Evolutionary conservation across 2,329 filamentous ascomycete species (phyloP).

Genomic region (Phyllosticta paracitricarpa): DNA sequence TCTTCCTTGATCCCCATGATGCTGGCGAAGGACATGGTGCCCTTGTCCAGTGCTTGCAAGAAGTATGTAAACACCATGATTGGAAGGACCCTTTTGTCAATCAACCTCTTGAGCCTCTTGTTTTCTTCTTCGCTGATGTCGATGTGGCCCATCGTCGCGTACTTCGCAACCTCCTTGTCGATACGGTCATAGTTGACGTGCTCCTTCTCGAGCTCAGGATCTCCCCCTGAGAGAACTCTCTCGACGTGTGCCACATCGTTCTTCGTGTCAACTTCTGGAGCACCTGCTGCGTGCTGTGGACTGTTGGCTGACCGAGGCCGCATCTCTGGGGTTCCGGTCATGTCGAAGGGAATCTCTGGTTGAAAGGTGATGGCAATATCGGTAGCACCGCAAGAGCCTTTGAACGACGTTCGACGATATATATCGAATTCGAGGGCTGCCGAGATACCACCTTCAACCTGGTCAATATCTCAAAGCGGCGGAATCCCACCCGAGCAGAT

Average conservation of each 20-base stretch:
- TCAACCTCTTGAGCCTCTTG: slow-evolving; percentile 42
- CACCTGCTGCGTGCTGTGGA: neutral
- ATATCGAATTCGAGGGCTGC: neutral
- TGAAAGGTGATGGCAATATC: neutral
- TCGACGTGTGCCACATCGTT: slow-evolving; percentile 38
- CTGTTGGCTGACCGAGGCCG: neutral
- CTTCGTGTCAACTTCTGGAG: slow-evolving; percentile 11
- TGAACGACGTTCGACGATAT: neutral
- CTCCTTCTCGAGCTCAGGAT: slow-evolving; percentile 35
- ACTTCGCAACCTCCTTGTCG: slow-evolving; percentile 62
- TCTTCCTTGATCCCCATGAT: slow-evolving; percentile 54
- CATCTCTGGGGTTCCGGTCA: neutral
- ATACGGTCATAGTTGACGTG: slow-evolving; percentile 50
- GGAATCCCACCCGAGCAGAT: neutral
- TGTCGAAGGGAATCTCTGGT: neutral
- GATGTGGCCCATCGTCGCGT: slow-evolving; percentile 48
- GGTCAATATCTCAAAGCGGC: neutral
- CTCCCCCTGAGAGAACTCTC: slow-evolving; percentile 36
- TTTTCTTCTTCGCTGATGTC: slow-evolving; percentile 52
- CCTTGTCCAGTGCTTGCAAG: slow-evolving; percentile 54
- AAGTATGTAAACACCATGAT: slow-evolving; percentile 53
- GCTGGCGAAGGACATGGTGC: slow-evolving; percentile 50
- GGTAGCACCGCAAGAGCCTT: neutral
- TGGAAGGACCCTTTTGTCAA: slow-evolving; percentile 43
- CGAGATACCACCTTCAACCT: neutral